These are phyloP conservation scores for Sclerotinia spermophila DNA, from an alignment of 2,329 filamentous ascomycete species.

Conservation along the genomic window DNA sequence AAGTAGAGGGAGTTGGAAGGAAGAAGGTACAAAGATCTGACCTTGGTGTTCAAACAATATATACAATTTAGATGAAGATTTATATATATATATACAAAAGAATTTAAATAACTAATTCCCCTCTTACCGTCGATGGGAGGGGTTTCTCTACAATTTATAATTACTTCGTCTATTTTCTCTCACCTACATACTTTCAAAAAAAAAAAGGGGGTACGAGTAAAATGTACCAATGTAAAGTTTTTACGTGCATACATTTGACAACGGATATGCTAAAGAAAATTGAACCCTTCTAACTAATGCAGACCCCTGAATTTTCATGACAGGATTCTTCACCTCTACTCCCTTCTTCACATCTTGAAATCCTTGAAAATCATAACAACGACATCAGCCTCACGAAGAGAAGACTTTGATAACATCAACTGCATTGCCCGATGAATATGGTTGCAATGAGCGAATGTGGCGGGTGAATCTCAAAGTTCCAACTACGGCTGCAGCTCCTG, in stretches of 20 bases:
- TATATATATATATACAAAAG: not conserved
- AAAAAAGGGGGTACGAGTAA: not conserved
- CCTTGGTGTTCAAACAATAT: not conserved
- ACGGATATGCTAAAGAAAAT: not conserved
- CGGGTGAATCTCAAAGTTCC: not conserved
- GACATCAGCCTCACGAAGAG: not conserved
- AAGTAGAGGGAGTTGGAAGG: not conserved
- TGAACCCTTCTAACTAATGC: not conserved
- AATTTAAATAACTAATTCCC: not conserved
- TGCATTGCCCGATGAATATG: not conserved
- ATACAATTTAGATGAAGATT: not conserved
- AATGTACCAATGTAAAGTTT: not conserved
- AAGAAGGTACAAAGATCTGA: not conserved
- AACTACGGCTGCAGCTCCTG: not conserved
- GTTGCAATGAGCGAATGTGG: not conserved
- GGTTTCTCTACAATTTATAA: not conserved
- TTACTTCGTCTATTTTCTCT: not conserved
- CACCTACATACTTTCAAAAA: not conserved
- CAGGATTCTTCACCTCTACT: not conserved
- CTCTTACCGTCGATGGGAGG: not conserved
- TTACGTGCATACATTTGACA: not conserved
- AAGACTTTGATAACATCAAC: not conserved
- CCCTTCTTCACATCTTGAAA: not conserved
- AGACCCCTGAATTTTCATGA: not conserved
- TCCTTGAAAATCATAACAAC: not conserved